Base-by-base conservation (phyloP, 768 basidiomycete genomes). In the Rhizopogon sp. region DNA sequence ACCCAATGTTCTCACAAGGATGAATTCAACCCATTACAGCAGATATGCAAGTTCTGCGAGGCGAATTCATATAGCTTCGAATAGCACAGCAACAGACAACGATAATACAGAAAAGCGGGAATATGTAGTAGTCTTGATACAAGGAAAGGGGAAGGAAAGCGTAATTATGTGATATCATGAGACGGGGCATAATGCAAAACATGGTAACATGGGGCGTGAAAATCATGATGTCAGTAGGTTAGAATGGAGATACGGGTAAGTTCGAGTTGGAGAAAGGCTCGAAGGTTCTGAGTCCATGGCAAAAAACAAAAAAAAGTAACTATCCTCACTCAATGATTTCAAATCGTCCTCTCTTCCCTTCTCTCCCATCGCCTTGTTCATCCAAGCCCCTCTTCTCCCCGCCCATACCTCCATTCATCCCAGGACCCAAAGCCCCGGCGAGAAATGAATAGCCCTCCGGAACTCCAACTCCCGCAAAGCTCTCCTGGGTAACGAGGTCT, bases 401-500 rank as follows among this genome's bases (percentile, higher is more conserved):
- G 2, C 28, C 59, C 28, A n/a, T 13, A 35, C 39, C 42, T 22
- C 31, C 52, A n/a, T 43, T 47, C 52, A 45, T 43, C 50, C 17
- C 29, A 29, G 40, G 55, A 29, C 50, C 59, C 46, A 56, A 47
- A 22, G 25, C 40, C 25, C 53, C 52, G 22, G 33, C 58, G 51
- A 42, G 52, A 49, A 63, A 66, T 3, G 51, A 39, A 20, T 67
- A 62, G 1, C 57, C 69, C 39, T 68, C 68, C 4, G 66, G 10
- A 16, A 70, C 62, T 20, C 75, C 73, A 28, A 76, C 64, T 13
- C 73, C 77, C 68, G 74, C 69, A 64, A 87, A 77, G 4, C 76
- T 76, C 59, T 88, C 88, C 31, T 80, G 83, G 63, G 72, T 79
- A 42, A 90, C 82, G 55, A 93, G 76, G 52, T 82, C 85, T 67